phyloP scores from a whole-genome alignment of 139 green algal species.

The Picochlorum sp. region DNA sequence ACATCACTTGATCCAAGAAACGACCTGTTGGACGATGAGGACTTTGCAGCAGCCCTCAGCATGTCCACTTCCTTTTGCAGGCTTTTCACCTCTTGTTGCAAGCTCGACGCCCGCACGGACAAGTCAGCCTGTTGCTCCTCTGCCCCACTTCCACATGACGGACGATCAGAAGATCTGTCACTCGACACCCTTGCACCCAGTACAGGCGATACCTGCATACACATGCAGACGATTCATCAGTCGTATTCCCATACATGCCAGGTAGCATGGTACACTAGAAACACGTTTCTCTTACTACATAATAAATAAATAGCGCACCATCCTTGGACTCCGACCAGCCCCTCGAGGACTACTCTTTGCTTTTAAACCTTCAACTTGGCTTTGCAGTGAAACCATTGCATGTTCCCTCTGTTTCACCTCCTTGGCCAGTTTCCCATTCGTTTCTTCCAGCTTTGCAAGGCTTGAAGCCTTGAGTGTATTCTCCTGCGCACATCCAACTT shows the following conservation, averaged over 20 bases:
- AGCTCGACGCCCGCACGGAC: background rate
- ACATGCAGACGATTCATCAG: background rate
- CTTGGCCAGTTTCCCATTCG: background rate
- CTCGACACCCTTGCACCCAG: too few relatives aligned
- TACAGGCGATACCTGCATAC: too few relatives aligned
- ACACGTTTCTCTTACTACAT: background rate
- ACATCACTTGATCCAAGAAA: too few relatives aligned
- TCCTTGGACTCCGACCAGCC: background rate
- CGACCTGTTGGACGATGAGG: too few relatives aligned
- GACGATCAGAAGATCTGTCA: too few relatives aligned
- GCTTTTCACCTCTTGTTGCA: background rate
- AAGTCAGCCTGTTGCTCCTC: too few relatives aligned
- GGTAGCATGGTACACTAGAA: background rate
- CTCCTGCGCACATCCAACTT: background rate
- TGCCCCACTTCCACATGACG: too few relatives aligned
- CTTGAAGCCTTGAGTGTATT: background rate
- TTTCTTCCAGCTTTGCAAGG: background rate
- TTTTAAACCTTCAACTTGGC: background rate
- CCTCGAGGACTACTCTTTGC: background rate
- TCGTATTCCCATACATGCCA: background rate
- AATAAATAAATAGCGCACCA: background rate
- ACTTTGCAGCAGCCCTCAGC: background rate
- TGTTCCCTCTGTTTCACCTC: background rate
- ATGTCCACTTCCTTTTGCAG: background rate
- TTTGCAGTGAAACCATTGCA: background rate